Evolutionary conservation across 805 yeast genomes (phyloP).

Genomic region (Millerozyma acaciae): DNA sequence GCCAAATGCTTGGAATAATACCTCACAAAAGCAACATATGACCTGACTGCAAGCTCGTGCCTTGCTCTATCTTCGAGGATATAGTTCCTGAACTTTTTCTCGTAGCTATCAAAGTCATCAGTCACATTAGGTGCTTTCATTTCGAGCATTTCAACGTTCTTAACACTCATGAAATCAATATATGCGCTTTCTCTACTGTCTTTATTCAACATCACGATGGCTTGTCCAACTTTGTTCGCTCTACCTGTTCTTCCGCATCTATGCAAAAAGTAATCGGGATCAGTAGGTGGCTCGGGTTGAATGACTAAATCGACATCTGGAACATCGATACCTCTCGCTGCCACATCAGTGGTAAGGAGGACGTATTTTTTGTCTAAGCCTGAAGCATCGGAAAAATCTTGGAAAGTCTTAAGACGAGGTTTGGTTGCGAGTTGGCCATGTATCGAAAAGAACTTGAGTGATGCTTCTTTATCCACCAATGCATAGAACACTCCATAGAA

Average conservation of each 20-base stretch:
- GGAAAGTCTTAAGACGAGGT: conserved; percentile 71
- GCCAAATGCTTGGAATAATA: conserved; percentile 89
- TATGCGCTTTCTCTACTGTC: conserved; percentile 79
- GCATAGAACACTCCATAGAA: conserved; percentile 57
- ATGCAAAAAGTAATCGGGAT: conserved; percentile 86
- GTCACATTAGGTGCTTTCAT: conserved; percentile 22
- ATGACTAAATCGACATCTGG: conserved; percentile 91
- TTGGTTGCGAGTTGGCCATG: conserved; percentile 89
- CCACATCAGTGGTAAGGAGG: conserved; percentile 93
- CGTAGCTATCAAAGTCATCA: conserved; percentile 24
- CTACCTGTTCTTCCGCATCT: conserved; percentile 95
- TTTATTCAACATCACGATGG: conserved; percentile 65
- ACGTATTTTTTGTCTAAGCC: conserved; percentile 46
- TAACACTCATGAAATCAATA: conserved; percentile 74
- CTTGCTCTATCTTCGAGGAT: conserved; percentile 69
- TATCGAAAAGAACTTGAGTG: conserved; percentile 57
- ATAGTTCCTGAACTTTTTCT: conserved; percentile 43
- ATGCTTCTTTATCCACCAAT: conserved; percentile 28
- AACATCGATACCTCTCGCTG: conserved; percentile 94
- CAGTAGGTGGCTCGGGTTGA: conserved; percentile 94
- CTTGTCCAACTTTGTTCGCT: conserved; percentile 80
- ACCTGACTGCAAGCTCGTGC: conserved; percentile 74
- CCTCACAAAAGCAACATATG: conserved; percentile 79
- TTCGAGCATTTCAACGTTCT: conserved; percentile 49
- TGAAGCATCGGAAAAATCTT: conserved; percentile 51